Percentiles rank a stretch among this genome's conserved stretches.
Evolutionary conservation across 306 rosid genomes (phyloP).

Genomic region (Neltuma alba): DNA sequence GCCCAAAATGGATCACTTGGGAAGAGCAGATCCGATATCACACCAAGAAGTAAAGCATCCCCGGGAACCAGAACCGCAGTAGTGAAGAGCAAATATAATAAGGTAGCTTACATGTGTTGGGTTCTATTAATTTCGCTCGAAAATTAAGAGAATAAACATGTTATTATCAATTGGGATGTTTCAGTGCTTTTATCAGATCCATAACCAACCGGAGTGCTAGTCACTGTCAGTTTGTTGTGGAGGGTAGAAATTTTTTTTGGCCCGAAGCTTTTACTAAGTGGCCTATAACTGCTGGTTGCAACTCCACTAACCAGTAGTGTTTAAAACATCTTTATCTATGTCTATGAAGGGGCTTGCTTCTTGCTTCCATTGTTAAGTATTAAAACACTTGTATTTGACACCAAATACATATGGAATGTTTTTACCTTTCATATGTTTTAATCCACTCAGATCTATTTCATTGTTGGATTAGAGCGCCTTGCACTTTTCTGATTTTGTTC

Average conservation of each 20-base stretch:
- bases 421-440: slow-evolving; percentile 10
- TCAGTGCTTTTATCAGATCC: slow-evolving; percentile 17
- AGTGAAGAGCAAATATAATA: slow-evolving; percentile 62
- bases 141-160: slow-evolving; percentile 22
- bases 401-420: not conserved
- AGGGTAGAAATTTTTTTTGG: slow-evolving; percentile 1
- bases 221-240: not conserved
- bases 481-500: slow-evolving; percentile 26
- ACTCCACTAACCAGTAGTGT: not conserved
- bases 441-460: slow-evolving; percentile 10
- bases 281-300: not conserved
- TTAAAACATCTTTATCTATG: not conserved
- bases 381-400: not conserved
- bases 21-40: slow-evolving; percentile 58
- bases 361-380: not conserved
- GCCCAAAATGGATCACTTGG: slow-evolving; percentile 57
- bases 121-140: slow-evolving; percentile 5
- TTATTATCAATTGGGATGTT: not conserved
- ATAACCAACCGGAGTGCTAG: slow-evolving; percentile 10
- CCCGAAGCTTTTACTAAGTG: not conserved
- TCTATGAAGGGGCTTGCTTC: not conserved
- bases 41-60: slow-evolving; percentile 59
- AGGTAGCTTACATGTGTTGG: slow-evolving; percentile 55
- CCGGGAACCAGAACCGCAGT: slow-evolving; percentile 58
- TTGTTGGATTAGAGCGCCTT: not conserved